These are phyloP conservation scores for Magnolia officinalis DNA, from an alignment of 164 flowering plant genomes.

Conservation along the genomic window DNA sequence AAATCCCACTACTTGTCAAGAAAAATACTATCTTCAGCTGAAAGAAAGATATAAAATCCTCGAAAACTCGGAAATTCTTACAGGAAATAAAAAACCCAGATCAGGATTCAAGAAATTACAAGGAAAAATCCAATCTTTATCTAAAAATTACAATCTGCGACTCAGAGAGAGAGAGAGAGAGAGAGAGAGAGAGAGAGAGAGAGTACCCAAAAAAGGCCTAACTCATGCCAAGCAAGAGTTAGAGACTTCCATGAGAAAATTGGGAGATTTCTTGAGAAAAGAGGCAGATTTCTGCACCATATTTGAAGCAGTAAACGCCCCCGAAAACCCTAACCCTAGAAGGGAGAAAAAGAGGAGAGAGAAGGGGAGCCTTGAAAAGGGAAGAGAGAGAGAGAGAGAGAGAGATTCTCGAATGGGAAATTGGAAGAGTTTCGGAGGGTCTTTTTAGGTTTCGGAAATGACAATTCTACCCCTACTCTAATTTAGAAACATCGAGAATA, in stretches of 20 bases:
- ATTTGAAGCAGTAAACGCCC: constrained; percentile 25
- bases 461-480: neutral
- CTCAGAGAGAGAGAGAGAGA: neutral
- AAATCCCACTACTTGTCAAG: neutral
- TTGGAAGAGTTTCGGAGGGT: neutral
- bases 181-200: neutral
- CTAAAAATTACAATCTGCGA: neutral
- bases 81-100: neutral
- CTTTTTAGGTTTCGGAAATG: neutral
- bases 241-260: neutral
- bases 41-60: neutral
- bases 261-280: constrained; percentile 4
- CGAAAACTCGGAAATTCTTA: neutral
- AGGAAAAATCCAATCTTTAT: neutral
- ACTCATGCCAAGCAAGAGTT: constrained; percentile 14
- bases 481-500: neutral
- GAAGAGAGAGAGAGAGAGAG: constrained; percentile 3
- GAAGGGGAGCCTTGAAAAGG: neutral
- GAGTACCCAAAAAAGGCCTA: constrained; percentile 10
- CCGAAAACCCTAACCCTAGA: constrained; percentile 31
- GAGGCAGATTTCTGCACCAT: constrained; percentile 22
- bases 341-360: neutral
- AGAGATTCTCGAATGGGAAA: neutral
- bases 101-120: neutral
- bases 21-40: neutral